Evolutionary conservation across 352 stramenopile genomes (phyloP), one percentile per base, ranked within the genome.

Genomic region (Phytophthora macrochlamydospora): DNA sequence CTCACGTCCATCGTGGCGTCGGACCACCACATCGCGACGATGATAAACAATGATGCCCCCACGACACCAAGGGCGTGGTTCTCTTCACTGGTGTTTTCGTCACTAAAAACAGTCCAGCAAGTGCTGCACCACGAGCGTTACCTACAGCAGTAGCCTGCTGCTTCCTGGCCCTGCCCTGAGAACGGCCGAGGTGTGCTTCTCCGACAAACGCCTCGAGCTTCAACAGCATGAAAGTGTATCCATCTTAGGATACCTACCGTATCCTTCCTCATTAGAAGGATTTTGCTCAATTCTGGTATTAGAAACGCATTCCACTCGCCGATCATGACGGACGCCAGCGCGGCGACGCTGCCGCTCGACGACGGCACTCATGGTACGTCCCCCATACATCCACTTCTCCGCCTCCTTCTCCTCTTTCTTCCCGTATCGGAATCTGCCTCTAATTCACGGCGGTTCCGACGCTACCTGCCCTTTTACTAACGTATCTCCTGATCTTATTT

Each of bases 311-410:
- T 49, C 18, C 12, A 31, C 32, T 56, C n/a, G 18, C 45, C 42
- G 51, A 59, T 29, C 57, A 76, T 76, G 63, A 61, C 64, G 58
- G 68, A 76, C 54, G 58, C 37, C 44, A 72, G 52, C 35, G 68
- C 57, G 33, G 43, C 51, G 30, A 33, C 40, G 3, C 46, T 69
- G 28, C 63, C 68, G 49, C 54, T 76, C 5, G 54, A 72, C 33
- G 55, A 69, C 49, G 63, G 42, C 31, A 72, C 68, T 13, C 54
- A 69, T 32, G 68, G 68, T 76, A 40, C 43, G 58, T 60, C 40
- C 18, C 46, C 44, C 56, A 53, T 45, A 5, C 29, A 28, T 46
- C 37, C 53, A 30, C 40, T 63, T 28, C 11, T 60, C 49, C n/a
- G 28, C 3, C 31, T 33, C 4, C 28, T 11, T 49, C 33, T 60